These are phyloP conservation scores for Aspergillus olivimuriae DNA, from an alignment of 495 filamentous ascomycete species.

Conservation along the genomic window DNA sequence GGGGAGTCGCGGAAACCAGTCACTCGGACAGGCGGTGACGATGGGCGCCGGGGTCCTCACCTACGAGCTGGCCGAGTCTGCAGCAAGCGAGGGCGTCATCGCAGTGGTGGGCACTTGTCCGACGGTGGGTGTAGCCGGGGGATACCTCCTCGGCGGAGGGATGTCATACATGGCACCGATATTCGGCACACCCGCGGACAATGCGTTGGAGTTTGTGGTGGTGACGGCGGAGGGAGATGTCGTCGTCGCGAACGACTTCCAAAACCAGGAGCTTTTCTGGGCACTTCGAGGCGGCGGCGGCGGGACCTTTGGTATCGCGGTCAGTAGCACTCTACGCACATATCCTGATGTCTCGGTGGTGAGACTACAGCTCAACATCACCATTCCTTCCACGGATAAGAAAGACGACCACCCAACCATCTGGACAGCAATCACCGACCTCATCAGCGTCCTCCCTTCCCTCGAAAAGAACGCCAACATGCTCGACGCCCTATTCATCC, in stretches of 20 bases:
- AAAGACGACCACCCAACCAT: not conserved
- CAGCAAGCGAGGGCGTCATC: not conserved
- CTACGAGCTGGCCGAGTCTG: constrained; percentile 28
- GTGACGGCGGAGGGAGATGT: constrained; percentile 42
- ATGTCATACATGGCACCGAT: constrained; percentile 1
- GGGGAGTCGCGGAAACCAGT: constrained; percentile 10
- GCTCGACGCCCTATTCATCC: too few relatives aligned
- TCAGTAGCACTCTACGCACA: not conserved
- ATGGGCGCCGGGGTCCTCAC: constrained; percentile 1
- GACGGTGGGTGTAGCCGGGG: constrained; percentile 15
- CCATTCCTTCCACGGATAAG: not conserved
- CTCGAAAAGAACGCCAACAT: too few relatives aligned
- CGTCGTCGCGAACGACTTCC: constrained; percentile 38
- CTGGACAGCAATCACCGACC: too few relatives aligned
- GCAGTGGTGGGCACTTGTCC: constrained; percentile 8
- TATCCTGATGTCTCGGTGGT: not conserved
- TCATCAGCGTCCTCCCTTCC: not conserved
- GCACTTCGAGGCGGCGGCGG: constrained; percentile 33
- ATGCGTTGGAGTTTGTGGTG: constrained; percentile 21
- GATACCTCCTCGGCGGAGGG: constrained; percentile 13
- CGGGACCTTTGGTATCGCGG: constrained; percentile 36
- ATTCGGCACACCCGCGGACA: constrained; percentile 12
- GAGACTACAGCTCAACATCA: not conserved
- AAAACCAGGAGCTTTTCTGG: constrained; percentile 50
- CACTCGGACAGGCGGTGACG: constrained; percentile 1